Conservation (phyloP, 1,284 basidiomycete genomes). For the Golubevia sp. region DNA sequence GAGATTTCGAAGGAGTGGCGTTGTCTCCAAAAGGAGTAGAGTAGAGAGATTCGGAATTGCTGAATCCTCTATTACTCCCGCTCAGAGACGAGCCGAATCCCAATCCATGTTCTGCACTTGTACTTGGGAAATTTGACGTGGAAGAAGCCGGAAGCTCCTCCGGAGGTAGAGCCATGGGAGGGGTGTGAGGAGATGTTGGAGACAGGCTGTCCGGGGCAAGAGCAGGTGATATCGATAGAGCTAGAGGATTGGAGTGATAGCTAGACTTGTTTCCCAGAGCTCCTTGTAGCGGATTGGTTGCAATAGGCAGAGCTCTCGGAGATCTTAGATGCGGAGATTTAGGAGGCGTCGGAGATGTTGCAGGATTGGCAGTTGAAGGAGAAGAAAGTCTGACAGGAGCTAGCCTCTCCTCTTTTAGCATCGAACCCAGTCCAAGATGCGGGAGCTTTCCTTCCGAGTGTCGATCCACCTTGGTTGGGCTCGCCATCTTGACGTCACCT, state of each 20-base stretch:
- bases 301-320: neutral
- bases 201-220: neutral
- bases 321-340: too few species aligned
- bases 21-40: conserved; percentile 11
- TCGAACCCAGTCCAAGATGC: neutral
- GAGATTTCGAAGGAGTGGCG: conserved; percentile 20
- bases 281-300: neutral
- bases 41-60: conserved; percentile 17
- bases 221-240: neutral
- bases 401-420: neutral
- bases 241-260: neutral
- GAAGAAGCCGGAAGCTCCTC: neutral
- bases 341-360: too few species aligned
- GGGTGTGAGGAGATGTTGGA: neutral
- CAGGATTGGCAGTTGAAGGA: neutral
- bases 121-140: too few species aligned
- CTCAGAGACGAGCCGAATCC: conserved; percentile 10
- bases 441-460: neutral
- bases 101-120: conserved; percentile 10
- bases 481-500: neutral
- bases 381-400: neutral
- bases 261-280: neutral
- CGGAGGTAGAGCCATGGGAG: neutral
- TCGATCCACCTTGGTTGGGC: neutral
- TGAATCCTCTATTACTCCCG: conserved; percentile 11